Base-by-base conservation (phyloP, 164 flowering plant genomes). In the Berberis vulgaris region DNA sequence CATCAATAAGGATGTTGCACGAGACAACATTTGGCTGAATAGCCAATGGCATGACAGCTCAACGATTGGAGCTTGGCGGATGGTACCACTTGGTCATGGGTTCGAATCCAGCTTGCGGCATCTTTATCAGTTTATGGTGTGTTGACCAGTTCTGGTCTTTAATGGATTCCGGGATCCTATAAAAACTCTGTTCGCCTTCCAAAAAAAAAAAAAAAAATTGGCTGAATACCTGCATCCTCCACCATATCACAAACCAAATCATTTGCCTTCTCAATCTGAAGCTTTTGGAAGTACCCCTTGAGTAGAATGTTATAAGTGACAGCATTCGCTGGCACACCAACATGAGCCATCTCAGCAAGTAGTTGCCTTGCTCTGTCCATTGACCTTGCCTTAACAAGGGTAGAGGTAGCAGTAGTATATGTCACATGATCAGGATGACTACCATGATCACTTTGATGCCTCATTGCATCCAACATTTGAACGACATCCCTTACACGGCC, bases 341-440 rank as follows among this genome's bases (percentile, higher is more conserved):
- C 76, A 41, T 86, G 75, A 0, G 77, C 69, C 99, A 94, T 94
- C 67, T 91, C 99, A 4, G 82, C 77, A 8, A 91, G 83, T 55
- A 94, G 89, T 60, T 81, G 80, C 11, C 90, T 67, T 0, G 99
- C 99, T n/a, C 75, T 74, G 13, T 91, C 97, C 91, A 94, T 91
- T 1, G 81, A 69, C 2, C 96, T 93, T 1, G 74, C 82, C 63
- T 83, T 87, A 41, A 85, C 99, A 44, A 94, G 74, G 39, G 96
- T 90, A 38, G 99, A 84, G 40, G 89, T 74, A 43, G 91, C 94
- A 12, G 99, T 94, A 0, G 99, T 89, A 69, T 94, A 91, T 3
- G 96, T 77, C 39, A 91, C 96, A 63, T 89, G 87, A 63, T 91
- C 97, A 45, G 97, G 99, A 59, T 84, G 96, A 68, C 96, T 79